Conservation (phyloP, 2,329 filamentous ascomycete genomes). For the Ceratocystis papillata region DNA sequence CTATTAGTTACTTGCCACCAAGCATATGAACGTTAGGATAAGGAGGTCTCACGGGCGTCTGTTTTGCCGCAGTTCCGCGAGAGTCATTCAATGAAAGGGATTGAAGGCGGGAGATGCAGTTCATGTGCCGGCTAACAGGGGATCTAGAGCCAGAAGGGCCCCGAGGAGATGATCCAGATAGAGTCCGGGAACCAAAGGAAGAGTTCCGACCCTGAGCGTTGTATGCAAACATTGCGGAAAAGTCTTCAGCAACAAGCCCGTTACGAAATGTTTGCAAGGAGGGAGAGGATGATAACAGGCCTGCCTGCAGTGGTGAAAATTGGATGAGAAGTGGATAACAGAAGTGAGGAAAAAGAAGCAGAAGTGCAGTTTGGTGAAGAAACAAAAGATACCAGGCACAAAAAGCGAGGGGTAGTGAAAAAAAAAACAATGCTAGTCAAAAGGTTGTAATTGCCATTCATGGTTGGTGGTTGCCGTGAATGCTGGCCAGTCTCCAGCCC, state of each 20-base stretch:
- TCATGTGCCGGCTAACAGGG: conserved; percentile 4
- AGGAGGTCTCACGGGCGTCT: conserved; percentile 13
- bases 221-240: conserved; percentile 19
- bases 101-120: conserved; percentile 9
- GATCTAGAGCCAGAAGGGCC: conserved; percentile 9
- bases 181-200: conserved; percentile 9
- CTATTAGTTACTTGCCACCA: not conserved
- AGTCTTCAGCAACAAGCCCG: conserved; percentile 7
- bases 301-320: conserved; percentile 9
- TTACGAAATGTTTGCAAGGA: conserved; percentile 12
- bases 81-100: conserved; percentile 11
- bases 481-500: not conserved
- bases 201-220: conserved; percentile 15
- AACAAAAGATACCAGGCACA: not conserved
- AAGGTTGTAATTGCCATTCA: conserved; percentile 2
- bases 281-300: conserved; percentile 1
- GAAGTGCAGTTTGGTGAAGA: conserved; percentile 1
- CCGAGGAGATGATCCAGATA: not conserved
- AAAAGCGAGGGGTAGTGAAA: not conserved
- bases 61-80: conserved; percentile 4
- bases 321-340: conserved; percentile 9
- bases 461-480: conserved; percentile 10
- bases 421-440: conserved; percentile 7
- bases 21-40: not conserved
- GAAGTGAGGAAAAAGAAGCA: not conserved